Conservation (phyloP, 768 basidiomycete species). For the Agrocybe praecox region DNA sequence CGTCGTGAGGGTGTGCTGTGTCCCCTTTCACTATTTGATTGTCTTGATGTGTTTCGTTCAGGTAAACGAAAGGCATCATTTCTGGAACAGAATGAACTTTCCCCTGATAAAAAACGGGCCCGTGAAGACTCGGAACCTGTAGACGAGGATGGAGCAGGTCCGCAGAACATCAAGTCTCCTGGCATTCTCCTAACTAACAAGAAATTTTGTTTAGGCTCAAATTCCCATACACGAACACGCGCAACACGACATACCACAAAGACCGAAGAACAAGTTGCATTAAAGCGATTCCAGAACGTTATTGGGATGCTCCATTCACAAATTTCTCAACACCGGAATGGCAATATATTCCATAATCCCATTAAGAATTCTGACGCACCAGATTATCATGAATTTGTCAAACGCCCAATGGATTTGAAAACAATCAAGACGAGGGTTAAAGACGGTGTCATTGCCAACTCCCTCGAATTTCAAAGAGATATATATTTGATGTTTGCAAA, state of each 20-base stretch:
- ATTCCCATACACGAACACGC: constrained; percentile 32
- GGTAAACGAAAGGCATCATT: constrained; percentile 71
- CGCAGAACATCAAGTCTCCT: constrained; percentile 2
- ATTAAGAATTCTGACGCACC: constrained; percentile 88
- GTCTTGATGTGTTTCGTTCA: constrained; percentile 21
- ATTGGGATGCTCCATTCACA: constrained; percentile 81
- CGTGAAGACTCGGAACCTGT: constrained; percentile 72
- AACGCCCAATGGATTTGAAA: constrained; percentile 94
- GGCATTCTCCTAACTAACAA: constrained; percentile 5
- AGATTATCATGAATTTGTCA: constrained; percentile 90
- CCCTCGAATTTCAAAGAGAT: constrained; percentile 88
- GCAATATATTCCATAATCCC: constrained; percentile 89
- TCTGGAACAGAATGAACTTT: constrained; percentile 45
- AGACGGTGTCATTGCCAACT: constrained; percentile 79
- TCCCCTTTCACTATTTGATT: background rate
- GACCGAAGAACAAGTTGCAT: constrained; percentile 53
- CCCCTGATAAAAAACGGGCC: constrained; percentile 55
- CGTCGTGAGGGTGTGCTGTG: constrained; percentile 31
- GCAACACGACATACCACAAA: constrained; percentile 34
- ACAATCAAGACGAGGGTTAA: constrained; percentile 87
- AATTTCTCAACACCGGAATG: constrained; percentile 85
- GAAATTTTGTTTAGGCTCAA: constrained; percentile 26
- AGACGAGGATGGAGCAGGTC: constrained; percentile 67
- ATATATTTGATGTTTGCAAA: constrained; percentile 95
- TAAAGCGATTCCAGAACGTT: constrained; percentile 80